A percentile compares a stretch with the other conserved stretches of the same genome.
phyloP scores from a whole-genome alignment of 768 basidiomycete species.

The Lentinula sp. region DNA sequence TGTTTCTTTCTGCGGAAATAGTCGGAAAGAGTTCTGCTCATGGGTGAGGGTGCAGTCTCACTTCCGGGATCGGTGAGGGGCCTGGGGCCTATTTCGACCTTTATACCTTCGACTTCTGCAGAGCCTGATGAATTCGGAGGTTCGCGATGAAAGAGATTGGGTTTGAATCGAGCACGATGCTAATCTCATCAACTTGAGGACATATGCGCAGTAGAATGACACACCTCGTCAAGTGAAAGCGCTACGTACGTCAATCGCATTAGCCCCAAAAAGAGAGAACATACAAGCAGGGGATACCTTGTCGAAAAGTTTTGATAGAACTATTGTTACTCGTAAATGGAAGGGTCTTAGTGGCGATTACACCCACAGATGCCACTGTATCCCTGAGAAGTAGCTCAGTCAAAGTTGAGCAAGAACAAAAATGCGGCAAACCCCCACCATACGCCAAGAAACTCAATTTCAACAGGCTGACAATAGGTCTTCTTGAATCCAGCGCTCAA shows the following conservation, averaged over 20 bases:
- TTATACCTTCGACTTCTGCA: background rate
- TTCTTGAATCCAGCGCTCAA: slow-evolving; percentile 65
- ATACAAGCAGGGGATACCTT: slow-evolving; percentile 17
- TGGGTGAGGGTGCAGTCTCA: background rate
- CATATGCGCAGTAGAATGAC: slow-evolving; percentile 9
- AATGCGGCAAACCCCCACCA: slow-evolving; percentile 39
- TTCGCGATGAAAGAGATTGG: slow-evolving; percentile 54
- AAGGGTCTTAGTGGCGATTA: slow-evolving; percentile 50
- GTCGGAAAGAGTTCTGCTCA: background rate
- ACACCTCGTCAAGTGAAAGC: slow-evolving; percentile 69
- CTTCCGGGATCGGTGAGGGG: slow-evolving; percentile 22
- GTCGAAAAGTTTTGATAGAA: slow-evolving; percentile 65
- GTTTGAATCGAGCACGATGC: slow-evolving; percentile 62
- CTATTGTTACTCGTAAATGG: slow-evolving; percentile 65
- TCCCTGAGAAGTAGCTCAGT: slow-evolving; percentile 42
- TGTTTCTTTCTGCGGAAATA: background rate
- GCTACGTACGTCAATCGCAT: slow-evolving; percentile 25
- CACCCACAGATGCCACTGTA: slow-evolving; percentile 72
- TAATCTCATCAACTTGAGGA: slow-evolving; percentile 18
- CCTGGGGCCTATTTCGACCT: slow-evolving; percentile 9
- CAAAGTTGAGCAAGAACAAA: background rate
- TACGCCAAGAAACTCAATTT: slow-evolving; percentile 75
- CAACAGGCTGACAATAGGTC: slow-evolving; percentile 62
- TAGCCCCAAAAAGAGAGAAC: too few species aligned
- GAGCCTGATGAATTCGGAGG: slow-evolving; percentile 15